Evolutionary conservation across 1,284 basidiomycete genomes (phyloP), one percentile per base, ranked within the genome.

Genomic region (Pterulicium gracile): DNA sequence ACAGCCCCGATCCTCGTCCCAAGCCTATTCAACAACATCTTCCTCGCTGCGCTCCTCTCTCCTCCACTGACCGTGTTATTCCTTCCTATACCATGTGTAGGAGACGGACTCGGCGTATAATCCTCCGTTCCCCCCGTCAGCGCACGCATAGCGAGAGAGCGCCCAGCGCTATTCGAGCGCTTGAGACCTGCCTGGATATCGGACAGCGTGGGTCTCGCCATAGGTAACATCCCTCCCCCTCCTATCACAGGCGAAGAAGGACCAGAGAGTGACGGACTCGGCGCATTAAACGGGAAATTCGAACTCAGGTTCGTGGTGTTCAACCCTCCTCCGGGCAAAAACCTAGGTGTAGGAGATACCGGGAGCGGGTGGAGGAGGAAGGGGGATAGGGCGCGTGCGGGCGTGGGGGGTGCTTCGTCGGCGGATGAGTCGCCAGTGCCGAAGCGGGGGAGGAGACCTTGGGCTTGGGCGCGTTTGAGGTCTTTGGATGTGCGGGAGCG

Each of bases 31-130:
- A 87, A 66, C 64, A 88, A 68, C 49, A 77, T 67, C 53, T 75
- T 70, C 35, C 87, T 71, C 5, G 79, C 86, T 27, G 76, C 82
- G 39, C 73, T 70, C 19, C 86, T 67, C 55, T 88, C 86, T 14
- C 83, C 84, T 3, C 83, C 85, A 1, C 85, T 73, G 14, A 88
- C 77, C 12, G 86, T 89, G 56, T 88, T 88, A 56, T 81, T 88
- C 48, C 86, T 72, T 48, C 65, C 67, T 18, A 88, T 72, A 7
- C 61, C 66, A 2, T 64, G 60, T 19, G 63, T 64, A 17, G 71
- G 70, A 19, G 77, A 71, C 3, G 77, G 73, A 12, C 75, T 64
- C 7, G 61, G 52, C 1, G 13, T 22, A 21, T 21, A 43, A 4
- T 24, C 23, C 20, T 22, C 23, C 24, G 70, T 69, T 24, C 77